A percentile compares a stretch with the other conserved stretches of the same genome.
phyloP scores from a whole-genome alignment of 2,329 filamentous ascomycete species.

The Nemania sp. region DNA sequence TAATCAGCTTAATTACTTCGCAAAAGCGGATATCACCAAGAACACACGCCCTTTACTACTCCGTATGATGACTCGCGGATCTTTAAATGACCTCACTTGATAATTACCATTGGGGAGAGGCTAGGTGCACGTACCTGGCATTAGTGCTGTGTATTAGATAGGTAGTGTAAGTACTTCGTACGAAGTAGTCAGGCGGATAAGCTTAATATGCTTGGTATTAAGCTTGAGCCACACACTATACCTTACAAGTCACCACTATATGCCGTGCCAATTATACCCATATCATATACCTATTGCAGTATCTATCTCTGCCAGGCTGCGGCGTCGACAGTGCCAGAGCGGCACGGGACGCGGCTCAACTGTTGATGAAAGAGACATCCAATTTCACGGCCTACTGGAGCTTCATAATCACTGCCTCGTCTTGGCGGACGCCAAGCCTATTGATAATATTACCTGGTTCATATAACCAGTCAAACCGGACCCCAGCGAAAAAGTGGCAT shows the following conservation, averaged over 20 bases:
- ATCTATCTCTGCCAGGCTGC: not conserved
- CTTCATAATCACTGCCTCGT: not conserved
- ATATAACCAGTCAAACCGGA: too few species aligned
- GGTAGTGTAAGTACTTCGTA: not conserved
- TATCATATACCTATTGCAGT: too few species aligned
- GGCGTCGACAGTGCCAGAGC: not conserved
- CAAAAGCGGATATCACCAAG: too few species aligned
- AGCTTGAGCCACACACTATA: not conserved
- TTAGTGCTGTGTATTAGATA: not conserved
- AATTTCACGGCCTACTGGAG: not conserved
- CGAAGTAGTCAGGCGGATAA: too few species aligned
- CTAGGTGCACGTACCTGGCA: slow-evolving; percentile 1
- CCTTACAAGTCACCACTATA: not conserved
- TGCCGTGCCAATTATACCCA: slow-evolving; percentile 3
- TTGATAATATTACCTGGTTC: too few species aligned
- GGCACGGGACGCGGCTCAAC: slow-evolving; percentile 1
- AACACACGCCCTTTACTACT: too few species aligned
- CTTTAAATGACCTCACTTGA: too few species aligned
- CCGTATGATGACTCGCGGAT: too few species aligned
- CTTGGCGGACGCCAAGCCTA: not conserved
- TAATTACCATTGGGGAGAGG: too few species aligned
- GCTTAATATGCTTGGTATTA: not conserved
- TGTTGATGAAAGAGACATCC: too few species aligned
- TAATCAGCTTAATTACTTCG: too few species aligned
- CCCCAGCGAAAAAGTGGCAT: too few species aligned